Evolutionary conservation across 2,329 filamentous ascomycete genomes (phyloP).

Genomic region (Endoconidiophora polonica): DNA sequence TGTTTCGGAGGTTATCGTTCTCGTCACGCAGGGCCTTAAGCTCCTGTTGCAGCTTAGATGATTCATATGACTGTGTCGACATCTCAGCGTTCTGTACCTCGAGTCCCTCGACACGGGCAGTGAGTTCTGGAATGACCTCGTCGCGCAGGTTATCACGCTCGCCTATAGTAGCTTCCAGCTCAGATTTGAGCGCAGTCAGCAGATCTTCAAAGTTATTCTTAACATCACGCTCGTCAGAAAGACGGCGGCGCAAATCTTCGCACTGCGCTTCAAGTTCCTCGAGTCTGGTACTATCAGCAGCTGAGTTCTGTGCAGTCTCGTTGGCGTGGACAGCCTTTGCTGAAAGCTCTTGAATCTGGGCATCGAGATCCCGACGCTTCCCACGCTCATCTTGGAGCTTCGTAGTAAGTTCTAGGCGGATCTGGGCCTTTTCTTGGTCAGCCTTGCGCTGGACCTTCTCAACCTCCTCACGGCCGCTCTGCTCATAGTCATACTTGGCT

Average conservation of each 20-base stretch:
- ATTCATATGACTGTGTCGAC: constrained; percentile 60
- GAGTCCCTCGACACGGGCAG: constrained; percentile 59
- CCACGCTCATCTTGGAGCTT: constrained; percentile 78
- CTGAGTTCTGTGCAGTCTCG: constrained; percentile 34
- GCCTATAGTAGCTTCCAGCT: constrained; percentile 66
- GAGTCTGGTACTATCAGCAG: constrained; percentile 43
- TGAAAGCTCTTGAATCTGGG: constrained; percentile 68
- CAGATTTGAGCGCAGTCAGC: constrained; percentile 63
- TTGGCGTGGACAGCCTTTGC: constrained; percentile 54
- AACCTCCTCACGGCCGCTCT: constrained; percentile 47
- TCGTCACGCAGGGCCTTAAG: constrained; percentile 52
- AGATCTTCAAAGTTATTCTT: constrained; percentile 93
- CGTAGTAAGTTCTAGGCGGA: constrained; percentile 68
- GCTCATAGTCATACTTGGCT: constrained; percentile 52
- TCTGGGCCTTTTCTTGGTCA: constrained; percentile 79
- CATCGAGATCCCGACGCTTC: constrained; percentile 59
- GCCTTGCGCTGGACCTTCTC: constrained; percentile 67
- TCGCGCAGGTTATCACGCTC: constrained; percentile 87
- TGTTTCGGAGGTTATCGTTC: constrained; percentile 41
- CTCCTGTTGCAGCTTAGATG: constrained; percentile 76
- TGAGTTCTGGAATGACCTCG: constrained; percentile 66
- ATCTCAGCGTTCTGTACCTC: constrained; percentile 58
- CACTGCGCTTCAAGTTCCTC: constrained; percentile 65
- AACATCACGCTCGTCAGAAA: constrained; percentile 69
- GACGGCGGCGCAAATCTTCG: constrained; percentile 65